Conservation (phyloP, 306 rosid species). For the Rosa chinensis region DNA sequence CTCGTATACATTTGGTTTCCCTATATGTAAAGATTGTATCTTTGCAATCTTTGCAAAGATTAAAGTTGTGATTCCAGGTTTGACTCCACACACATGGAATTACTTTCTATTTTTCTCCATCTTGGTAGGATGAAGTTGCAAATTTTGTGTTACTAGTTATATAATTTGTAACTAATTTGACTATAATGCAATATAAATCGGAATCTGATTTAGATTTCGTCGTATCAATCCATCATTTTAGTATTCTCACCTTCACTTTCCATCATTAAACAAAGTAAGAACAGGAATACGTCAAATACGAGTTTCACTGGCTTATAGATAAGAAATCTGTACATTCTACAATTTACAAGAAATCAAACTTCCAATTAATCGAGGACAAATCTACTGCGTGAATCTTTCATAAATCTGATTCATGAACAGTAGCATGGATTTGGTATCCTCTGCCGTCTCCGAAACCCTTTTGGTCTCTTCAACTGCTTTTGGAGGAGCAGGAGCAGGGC, state of each 20-base stretch:
- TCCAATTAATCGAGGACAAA: background rate
- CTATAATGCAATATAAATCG: background rate
- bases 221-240: background rate
- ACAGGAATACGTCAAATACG: background rate
- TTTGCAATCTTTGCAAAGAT: background rate
- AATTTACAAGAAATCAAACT: background rate
- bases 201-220: background rate
- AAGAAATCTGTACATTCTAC: background rate
- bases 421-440: background rate
- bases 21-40: background rate
- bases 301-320: background rate
- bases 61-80: background rate
- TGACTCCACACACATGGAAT: background rate
- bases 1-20: background rate
- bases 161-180: background rate
- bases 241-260: background rate
- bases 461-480: background rate
- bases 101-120: background rate
- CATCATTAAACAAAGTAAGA: background rate
- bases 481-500: background rate
- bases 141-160: background rate
- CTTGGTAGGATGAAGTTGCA: background rate
- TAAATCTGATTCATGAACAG: background rate
- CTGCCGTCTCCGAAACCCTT: constrained; percentile 8
- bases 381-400: background rate